These are phyloP conservation scores for Flammula alnicola DNA, from an alignment of 1,284 basidiomycete species.

Conservation along the genomic window DNA sequence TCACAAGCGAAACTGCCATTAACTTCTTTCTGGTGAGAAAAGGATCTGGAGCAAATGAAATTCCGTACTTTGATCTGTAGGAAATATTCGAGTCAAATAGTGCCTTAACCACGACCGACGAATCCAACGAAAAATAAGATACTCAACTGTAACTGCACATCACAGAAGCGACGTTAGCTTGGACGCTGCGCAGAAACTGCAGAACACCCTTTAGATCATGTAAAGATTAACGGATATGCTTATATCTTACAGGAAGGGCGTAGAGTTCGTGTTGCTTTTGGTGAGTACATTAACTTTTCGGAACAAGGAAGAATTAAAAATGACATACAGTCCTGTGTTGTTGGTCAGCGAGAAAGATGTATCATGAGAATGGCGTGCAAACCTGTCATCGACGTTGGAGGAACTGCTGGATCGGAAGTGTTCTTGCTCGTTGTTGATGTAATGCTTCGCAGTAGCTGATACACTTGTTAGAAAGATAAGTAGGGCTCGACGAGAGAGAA, in stretches of 20 bases:
- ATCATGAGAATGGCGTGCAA: constrained; percentile 24
- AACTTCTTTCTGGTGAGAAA: constrained; percentile 35
- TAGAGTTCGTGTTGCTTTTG: constrained; percentile 61
- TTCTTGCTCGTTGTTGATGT: constrained; percentile 66
- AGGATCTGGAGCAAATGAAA: neutral
- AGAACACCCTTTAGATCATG: constrained; percentile 9
- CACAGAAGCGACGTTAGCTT: constrained; percentile 67
- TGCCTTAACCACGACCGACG: too few species aligned
- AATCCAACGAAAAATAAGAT: neutral
- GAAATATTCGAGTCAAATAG: too few species aligned
- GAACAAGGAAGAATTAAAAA: neutral
- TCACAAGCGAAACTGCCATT: constrained; percentile 74
- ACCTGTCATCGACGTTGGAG: constrained; percentile 72
- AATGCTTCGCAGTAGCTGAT: constrained; percentile 61
- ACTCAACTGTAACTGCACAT: constrained; percentile 71
- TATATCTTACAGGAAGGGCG: constrained; percentile 46
- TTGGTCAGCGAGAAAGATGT: constrained; percentile 3
- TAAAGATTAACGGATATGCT: neutral
- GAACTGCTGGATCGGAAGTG: constrained; percentile 56
- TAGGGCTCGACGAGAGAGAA: neutral
- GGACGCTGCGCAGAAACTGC: constrained; percentile 64
- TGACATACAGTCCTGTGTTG: constrained; percentile 37
- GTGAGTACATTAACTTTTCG: neutral
- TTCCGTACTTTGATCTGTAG: constrained; percentile 47
- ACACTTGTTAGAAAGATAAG: neutral